Conservation (phyloP, 129 eudicot genomes). For the Flaveria bidentis region DNA sequence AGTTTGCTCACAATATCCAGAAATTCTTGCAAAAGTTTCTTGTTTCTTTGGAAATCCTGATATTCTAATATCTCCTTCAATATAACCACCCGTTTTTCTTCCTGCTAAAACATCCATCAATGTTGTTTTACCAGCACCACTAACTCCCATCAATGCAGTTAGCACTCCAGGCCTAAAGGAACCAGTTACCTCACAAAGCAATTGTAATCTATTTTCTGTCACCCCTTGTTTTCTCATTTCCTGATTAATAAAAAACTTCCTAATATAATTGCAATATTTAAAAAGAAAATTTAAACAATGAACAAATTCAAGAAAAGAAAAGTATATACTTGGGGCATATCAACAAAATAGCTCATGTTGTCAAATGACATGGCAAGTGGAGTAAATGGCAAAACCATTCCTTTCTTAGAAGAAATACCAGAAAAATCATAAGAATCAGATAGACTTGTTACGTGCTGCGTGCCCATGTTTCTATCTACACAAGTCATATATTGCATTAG, state of each 20-base stretch:
- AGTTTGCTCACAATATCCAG: constrained; percentile 90
- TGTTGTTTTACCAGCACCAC: constrained; percentile 99
- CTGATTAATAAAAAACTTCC: constrained; percentile 29
- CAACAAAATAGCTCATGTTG: constrained; percentile 45
- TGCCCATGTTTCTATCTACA: constrained; percentile 9
- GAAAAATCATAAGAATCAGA: background rate
- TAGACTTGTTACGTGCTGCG: background rate
- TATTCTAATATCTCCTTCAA: constrained; percentile 84
- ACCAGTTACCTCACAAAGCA: constrained; percentile 76
- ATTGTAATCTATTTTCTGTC: constrained; percentile 61
- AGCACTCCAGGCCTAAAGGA: constrained; percentile 92
- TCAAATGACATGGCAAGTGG: constrained; percentile 56
- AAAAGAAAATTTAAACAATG: background rate
- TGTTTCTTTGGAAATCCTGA: constrained; percentile 87
- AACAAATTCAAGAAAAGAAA: background rate
- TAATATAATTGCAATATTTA: background rate
- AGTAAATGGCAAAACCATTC: constrained; percentile 49
- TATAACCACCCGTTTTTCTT: constrained; percentile 92
- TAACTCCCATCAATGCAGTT: constrained; percentile 96
- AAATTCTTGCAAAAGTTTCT: constrained; percentile 87
- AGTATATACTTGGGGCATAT: constrained; percentile 51
- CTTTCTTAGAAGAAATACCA: constrained; percentile 44
- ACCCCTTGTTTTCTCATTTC: constrained; percentile 83
- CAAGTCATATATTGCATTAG: background rate
- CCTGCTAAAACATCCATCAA: constrained; percentile 98